A percentile compares a stretch with the other conserved stretches of the same genome.
These are phyloP conservation scores for Cucurbita ficifolia DNA, from an alignment of 306 rosid species.

Conservation along the genomic window DNA sequence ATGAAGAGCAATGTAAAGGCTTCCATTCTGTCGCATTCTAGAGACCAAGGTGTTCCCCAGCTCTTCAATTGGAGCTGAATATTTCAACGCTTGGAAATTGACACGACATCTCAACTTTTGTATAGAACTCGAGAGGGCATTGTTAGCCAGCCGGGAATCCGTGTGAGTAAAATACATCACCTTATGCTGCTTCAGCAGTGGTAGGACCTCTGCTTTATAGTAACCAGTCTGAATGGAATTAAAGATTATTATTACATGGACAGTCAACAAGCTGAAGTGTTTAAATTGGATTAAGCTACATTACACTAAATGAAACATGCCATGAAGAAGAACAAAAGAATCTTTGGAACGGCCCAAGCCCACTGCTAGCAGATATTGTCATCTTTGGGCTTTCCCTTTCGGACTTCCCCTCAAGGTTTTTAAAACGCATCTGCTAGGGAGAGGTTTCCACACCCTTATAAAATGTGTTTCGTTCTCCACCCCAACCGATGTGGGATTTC, in stretches of 20 bases:
- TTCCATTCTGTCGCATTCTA: conserved; percentile 65
- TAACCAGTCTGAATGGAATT: conserved; percentile 49
- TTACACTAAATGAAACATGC: background rate
- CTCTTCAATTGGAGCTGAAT: conserved; percentile 74
- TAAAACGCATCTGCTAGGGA: too few species aligned
- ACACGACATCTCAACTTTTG: conserved; percentile 83
- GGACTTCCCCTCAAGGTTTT: too few species aligned
- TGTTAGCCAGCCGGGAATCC: conserved; percentile 84
- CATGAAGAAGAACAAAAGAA: background rate
- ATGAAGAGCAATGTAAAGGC: conserved; percentile 80
- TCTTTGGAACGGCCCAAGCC: too few species aligned
- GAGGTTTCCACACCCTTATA: too few species aligned
- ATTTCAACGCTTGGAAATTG: conserved; percentile 74
- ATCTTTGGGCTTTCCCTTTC: too few species aligned
- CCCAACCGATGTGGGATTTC: too few species aligned
- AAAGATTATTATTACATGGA: background rate
- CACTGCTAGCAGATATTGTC: too few species aligned
- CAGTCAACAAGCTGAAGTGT: background rate
- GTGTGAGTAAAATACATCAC: conserved; percentile 80
- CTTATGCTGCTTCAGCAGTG: conserved; percentile 74
- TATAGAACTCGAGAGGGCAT: conserved; percentile 45
- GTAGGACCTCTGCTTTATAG: conserved; percentile 67
- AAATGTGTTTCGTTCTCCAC: too few species aligned
- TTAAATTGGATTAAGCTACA: background rate
- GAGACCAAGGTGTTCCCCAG: conserved; percentile 60